Evolutionary conservation across 345 rosid genomes (phyloP), one percentile per base, ranked within the genome.

Genomic region (Euphorbia peplus): DNA sequence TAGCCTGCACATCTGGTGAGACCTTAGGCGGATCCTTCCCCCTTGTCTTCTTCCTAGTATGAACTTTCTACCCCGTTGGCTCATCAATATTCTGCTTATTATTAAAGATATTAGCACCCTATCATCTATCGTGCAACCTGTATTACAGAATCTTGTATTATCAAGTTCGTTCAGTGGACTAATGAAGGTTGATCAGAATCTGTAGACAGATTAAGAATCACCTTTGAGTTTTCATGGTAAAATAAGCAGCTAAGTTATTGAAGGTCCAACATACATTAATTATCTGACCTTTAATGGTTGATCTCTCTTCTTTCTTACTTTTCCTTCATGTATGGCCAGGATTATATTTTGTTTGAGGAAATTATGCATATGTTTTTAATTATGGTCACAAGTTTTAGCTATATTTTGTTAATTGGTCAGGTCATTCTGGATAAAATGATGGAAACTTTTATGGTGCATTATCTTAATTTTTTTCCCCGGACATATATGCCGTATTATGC

Each of bases 301-400:
- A 25, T 46, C n/a, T 46, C 11, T 46, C 26, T 60, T 18, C 37
- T 5, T 12, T 14, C 13, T n/a, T 44, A n/a, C 21, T 29, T 29
- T 29, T 7, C 37, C 15, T 24, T 29, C n/a, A 19, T 44, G 15
- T 39, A 5, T 62, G 3, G 13, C 41, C 28, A 6, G 22, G 28
- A 60, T 7, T 37, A 35, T n/a, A 60, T 60, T 39, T 8, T 62
- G 30, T 41, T 62, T 41, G n/a, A 39, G 51, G 66, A 41, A 61
- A 1, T 58, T 10, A 16, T 32, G 24, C 13, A 8, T 60, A 9
- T 16, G 26, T 60, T 37, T 16, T 8, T 60, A 0, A 60, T 18
- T 15, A 12, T 37, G 21, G 22, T 58, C 63, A 15, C 8, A 19
- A 41, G 12, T 21, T 21, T 5, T 5, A 0, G 13, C 7, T 16